Base-by-base conservation (phyloP, 2,329 filamentous ascomycete genomes). In the Colletotrichum eleusines region DNA sequence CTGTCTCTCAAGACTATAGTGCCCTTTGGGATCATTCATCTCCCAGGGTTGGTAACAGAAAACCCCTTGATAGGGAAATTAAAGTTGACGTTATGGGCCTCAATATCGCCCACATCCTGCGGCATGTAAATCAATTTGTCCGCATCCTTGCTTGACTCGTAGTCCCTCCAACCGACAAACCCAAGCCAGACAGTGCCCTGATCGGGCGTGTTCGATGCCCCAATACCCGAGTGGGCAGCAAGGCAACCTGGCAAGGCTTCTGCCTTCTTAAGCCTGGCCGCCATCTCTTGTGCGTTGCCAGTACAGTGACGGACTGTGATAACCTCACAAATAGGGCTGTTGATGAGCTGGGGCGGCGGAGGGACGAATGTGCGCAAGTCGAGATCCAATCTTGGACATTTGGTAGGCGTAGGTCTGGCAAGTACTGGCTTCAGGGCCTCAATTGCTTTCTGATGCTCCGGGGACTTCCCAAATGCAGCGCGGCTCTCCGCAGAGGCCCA, bases 11-110 rank as follows among this genome's bases (percentile, higher is more conserved):
- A n/a, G 42, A n/a, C 20, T 11, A 23, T 2, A 46, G 20, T 46
- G 23, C 11, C 12, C 11, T 1, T 16, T 1, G 5, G 2, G 12
- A 12, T 20, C 31, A 4, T 23, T 54, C 11, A 71, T 59, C 69
- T 71, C 11, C 69, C 69, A 5, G 69, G 69, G 38, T 71, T 71
- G 7, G 69, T 71, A 3, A 71, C 64, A 3, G 69, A 71, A 18
- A 68, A 71, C 8, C 69, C 69, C 64, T 71, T 71, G 7, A 71
- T 71, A 8, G 69, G 69, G 20, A 71, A 71, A 5, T 69, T 71
- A 31, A 71, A 71, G 65, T 71, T 69, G 40, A 69, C 63, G 31
- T 71, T 64, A 28, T 71, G 69, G 2, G 23, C 18, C 59, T 71
- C 69, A 0, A 69, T n/a, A 5, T 71, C 48, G 0, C 69, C 69